Base-by-base conservation (phyloP, 2,329 filamentous ascomycete genomes). In the Chaetomiaceae sp. region DNA sequence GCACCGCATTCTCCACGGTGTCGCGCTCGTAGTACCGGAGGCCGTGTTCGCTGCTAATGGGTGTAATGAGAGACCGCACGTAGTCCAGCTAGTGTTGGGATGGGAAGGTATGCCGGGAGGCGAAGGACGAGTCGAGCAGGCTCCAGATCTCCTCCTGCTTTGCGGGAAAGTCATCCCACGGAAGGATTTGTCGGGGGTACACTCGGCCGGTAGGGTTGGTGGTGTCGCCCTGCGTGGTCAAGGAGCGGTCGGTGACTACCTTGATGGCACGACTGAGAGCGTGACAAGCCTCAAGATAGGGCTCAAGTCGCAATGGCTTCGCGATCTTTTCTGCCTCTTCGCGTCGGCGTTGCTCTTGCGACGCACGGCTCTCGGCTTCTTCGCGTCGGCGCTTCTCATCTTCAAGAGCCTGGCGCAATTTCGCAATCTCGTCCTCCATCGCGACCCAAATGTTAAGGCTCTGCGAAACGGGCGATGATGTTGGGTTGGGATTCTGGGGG, bases 1-100 rank as follows among this genome's bases (percentile, higher is more conserved):
- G 42, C 7, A 70, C 62, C 2, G 59, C 55, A 49, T 64, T 65
- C 49, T 70, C 62, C 7, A 71, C 58, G 3, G 57, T 58, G 10
- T 65, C 51, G n/a, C 55, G 60, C 51, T 67, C 56, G 41, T 60
- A 65, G 20, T 64, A 32, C 33, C 59, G 60, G 22, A 71, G 63
- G 19, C 58, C 56, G 34, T 48, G 47, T 55, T 70, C 62, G 33
- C 63, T 65, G 30, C 59, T 63, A 36, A 70, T 64, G 1, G 60
- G 63, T 0, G 27, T 30, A 32, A 67, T 48, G 24, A 60, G 14
- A 10, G 57, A 60, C 26, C 38, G 54, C 0, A 68, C 53, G 35
- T 63, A 67, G 17, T 65, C 60, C 17, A 69, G 38, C 54, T 67
- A 57, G 51, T 64, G 52, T 8, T 41, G 44, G 24, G 62, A 65